These are phyloP conservation scores for Gyrodon tennesseensis DNA, from an alignment of 1,284 basidiomycete species.

Conservation along the genomic window DNA sequence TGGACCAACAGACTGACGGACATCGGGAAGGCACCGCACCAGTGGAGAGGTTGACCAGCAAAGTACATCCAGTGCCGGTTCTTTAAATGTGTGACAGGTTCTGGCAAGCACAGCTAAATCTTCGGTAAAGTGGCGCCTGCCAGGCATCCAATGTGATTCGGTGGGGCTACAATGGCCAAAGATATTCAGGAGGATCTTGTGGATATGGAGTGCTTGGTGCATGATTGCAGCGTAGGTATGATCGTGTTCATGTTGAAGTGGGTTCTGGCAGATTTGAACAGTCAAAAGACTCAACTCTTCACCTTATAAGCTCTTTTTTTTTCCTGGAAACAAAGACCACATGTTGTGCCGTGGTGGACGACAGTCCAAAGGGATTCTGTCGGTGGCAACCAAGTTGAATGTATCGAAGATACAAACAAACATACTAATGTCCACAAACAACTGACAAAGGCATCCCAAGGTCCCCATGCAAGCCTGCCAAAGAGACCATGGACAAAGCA, in stretches of 20 bases:
- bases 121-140: neutral
- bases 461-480: too few relatives aligned
- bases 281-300: neutral
- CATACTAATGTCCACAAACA: neutral
- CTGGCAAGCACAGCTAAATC: constrained; percentile 15
- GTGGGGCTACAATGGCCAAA: constrained; percentile 4
- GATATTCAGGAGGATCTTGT: constrained; percentile 8
- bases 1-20: neutral
- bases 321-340: neutral
- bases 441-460: neutral
- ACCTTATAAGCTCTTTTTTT: neutral
- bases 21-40: constrained; percentile 16
- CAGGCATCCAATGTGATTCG: neutral
- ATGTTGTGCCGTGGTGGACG: neutral
- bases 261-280: neutral
- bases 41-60: constrained; percentile 22
- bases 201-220: constrained; percentile 7
- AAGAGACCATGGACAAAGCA: too few relatives aligned
- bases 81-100: constrained; percentile 24
- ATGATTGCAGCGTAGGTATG: neutral
- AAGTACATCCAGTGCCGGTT: constrained; percentile 20
- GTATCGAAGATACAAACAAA: neutral
- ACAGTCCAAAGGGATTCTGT: neutral
- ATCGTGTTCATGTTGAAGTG: neutral
- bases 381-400: neutral